Evolutionary conservation across 352 stramenopile species (phyloP), one percentile per base, ranked within the genome.

Genomic region (Globisporangium apiculatum): DNA sequence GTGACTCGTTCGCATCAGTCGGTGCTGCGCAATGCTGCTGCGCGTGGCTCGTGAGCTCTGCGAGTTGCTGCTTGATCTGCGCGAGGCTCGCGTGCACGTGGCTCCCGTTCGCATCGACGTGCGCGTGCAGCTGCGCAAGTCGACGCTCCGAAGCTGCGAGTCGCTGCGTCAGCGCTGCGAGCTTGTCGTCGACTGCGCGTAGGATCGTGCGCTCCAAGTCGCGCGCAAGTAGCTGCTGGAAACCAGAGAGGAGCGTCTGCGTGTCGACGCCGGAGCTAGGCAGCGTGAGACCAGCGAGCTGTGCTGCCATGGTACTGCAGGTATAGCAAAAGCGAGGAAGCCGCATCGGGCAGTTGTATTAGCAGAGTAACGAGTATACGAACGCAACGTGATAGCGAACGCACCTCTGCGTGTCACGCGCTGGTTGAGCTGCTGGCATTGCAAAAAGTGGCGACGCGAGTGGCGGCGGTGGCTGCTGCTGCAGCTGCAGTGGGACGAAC

Each of bases 121-220:
- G 79, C 55, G 89, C 73, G 48, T 89, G 73, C 52, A 91, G 64
- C 24, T 83, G 73, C 15, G 83, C 66, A 5, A 90, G 68, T 38
- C 72, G 70, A 42, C 86, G 79, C 62, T 94, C 83, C 11, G 83
- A 84, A 48, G 80, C 76, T 24, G 70, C 56, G 5, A 94, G 60
- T 6, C 81, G 70, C 54, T 88, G 71, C 4, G 74, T 75, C 12
- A 94, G 53, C 15, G 61, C 58, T 1, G 71, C 56, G 7, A 91
- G 54, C 49, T 90, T 90, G 4, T 69, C 73, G 52, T 94, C 76
- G 3, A 94, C 60, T 1, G 68, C 76, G 0, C 50, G 69, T 10
- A 65, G 59, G 65, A 91, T 86, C 52, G 89, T 91, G 24, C 62
- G 68, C 60, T 91, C 79, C 55, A 91, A 72, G 36, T 91, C 68